Base-by-base conservation (phyloP, 1,139 yeast genomes). In the Magnusiomyces clavatus region DNA sequence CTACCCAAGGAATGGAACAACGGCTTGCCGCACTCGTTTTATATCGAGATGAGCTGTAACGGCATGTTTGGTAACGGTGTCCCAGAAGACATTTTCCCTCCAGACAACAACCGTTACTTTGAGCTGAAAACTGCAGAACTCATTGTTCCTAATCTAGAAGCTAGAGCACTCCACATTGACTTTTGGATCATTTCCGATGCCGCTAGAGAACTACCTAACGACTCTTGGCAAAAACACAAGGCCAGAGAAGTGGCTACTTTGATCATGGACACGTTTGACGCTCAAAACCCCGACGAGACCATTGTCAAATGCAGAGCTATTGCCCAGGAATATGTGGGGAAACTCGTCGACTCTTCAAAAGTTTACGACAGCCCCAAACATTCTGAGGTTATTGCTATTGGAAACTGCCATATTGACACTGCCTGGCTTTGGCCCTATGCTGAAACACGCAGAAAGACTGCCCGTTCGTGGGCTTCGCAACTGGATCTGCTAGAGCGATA, bases 401-500 rank as follows among this genome's bases (percentile, higher is more conserved):
- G 97, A 47, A 87, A 92, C 65, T 92, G 97, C 66, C 98, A 92
- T 68, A 92, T 92, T 61, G 98, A 92, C 65, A 90, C 97, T 36
- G 96, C 96, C 20, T 89, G 97, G 96, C 75, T 86, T 56, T 92
- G 98, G 98, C 97, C 97, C 12, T 90, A 84, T 74, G 97, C 96
- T 2, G 97, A 92, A 68, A 88, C 97, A 1, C 83, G 85, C 61
- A 78, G 97, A 55, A 89, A 89, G 64, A 81, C 90, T 55, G 96
- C 89, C 3, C 78, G 98, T 58, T 88, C 96, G 4, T 92, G 97
- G 97, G 83, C 96, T 0, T 81, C 96, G 12, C 98, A 92, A 69
- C 73, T 90, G 54, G 83, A 88, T 53, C 70, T 92, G 54, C 80
- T 94, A 60, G 92, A 89, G 51, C 77, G 82, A 59, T 92, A 87